Evolutionary conservation across 2,329 filamentous ascomycete genomes (phyloP), one percentile per base, ranked within the genome.

Genomic region (Colletotrichum agaves): DNA sequence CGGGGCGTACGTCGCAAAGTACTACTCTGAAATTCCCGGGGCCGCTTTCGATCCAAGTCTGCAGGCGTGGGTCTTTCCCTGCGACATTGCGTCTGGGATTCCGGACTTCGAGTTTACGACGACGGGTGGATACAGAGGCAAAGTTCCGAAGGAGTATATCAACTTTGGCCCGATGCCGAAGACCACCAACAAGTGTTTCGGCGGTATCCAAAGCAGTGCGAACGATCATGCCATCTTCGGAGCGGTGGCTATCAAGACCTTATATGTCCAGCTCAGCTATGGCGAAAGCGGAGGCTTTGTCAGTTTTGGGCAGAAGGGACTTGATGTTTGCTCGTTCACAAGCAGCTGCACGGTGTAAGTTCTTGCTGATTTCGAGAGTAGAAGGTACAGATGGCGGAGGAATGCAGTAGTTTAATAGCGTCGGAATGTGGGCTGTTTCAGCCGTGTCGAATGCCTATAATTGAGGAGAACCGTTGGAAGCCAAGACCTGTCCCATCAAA

Each of bases 231-330:
- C 85, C 63, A 93, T 97, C 74, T 87, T 94, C 63, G 93, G 93
- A 10, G 92, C 94, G 69, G 84, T 92, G 63, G 93, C 94, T 81
- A 84, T 96, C 72, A 96, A 96, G 87, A 87, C 87, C 62, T 83
- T 92, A 70, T 94, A 91, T 75, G 88, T 91, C 33, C 61, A 65
- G 49, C 35, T 68, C 27, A 68, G 65, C 35, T 68, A 53, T 31
- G 65, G 53, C 41, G 41, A 57, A 12, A 23, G 46, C 4, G 61
- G 61, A 23, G 49, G 21, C 17, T 68, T 59, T 7, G 47, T 68
- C 27, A 63, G 65, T 17, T 65, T 68, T 33, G 65, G 61, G 8
- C 13, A 53, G 8, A 68, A 68, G 46, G 53, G 61, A 5, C 17
- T 55, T 13, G 65, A 68, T 21, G 65, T 55, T 33, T 68, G 65